Evolutionary conservation across 345 rosid species (phyloP).

Genomic region (Firmiana major): DNA sequence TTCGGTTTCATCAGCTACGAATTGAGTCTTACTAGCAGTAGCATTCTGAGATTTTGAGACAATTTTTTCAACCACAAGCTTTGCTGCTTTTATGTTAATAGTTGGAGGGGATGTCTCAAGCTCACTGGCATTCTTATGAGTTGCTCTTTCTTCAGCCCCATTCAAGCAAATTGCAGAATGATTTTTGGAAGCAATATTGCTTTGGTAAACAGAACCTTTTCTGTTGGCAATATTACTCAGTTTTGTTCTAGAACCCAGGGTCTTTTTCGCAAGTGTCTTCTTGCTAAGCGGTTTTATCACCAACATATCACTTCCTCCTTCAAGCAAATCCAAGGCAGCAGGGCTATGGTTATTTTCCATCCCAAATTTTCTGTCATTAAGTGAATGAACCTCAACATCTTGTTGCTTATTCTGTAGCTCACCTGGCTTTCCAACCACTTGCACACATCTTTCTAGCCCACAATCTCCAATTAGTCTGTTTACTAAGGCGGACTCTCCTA

Average conservation of each 20-base stretch:
- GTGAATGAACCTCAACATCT: slow-evolving; percentile 25
- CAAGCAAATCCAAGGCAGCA: slow-evolving; percentile 22
- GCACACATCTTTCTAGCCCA: slow-evolving; percentile 4
- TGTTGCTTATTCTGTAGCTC: slow-evolving; percentile 18
- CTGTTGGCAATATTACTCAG: slow-evolving; percentile 29
- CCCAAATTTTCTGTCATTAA: slow-evolving; percentile 22
- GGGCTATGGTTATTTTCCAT: slow-evolving; percentile 23
- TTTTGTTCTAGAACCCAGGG: slow-evolving; percentile 55
- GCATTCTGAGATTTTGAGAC: slow-evolving; percentile 22
- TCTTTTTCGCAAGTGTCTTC: slow-evolving; percentile 49
- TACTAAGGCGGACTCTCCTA: slow-evolving; percentile 16
- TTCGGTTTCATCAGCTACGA: slow-evolving; percentile 49
- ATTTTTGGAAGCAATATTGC: slow-evolving; percentile 29
- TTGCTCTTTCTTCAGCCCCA: slow-evolving; percentile 24
- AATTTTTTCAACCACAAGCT: slow-evolving; percentile 19
- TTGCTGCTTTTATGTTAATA: slow-evolving; percentile 24
- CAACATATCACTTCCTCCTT: slow-evolving; percentile 28
- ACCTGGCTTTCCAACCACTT: slow-evolving; percentile 16
- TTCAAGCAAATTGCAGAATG: slow-evolving; percentile 24
- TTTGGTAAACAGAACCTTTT: slow-evolving; percentile 61
- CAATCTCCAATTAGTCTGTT: slow-evolving; percentile 13
- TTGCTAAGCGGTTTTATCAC: slow-evolving; percentile 33
- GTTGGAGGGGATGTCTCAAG: slow-evolving; percentile 27
- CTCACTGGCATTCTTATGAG: slow-evolving; percentile 22
- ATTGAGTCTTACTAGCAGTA: slow-evolving; percentile 8